Base-by-base conservation (phyloP, 768 basidiomycete species). In the Agrocybe praecox region DNA sequence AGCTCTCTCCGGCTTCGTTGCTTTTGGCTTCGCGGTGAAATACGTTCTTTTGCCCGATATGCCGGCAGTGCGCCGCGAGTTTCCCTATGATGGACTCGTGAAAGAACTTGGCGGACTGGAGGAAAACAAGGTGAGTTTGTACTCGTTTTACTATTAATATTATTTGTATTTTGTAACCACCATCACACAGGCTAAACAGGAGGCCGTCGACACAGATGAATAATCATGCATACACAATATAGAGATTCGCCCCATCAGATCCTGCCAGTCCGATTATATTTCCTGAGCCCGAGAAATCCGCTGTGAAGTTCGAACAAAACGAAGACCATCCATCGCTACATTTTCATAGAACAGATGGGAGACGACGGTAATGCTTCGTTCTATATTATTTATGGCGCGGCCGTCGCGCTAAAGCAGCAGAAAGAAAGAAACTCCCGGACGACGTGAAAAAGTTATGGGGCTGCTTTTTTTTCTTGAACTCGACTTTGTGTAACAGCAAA, bases 91-190 rank as follows among this genome's bases (percentile, higher is more conserved):
- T 49, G 92, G 92, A 7, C 78, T 94, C 32, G 84, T 88, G 33
- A 80, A 72, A 54, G 92, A 94, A 69, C 81, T 94, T 9, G 92
- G 92, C 18, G 90, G 92, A 12, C 61, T 88, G 54, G 85, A 90
- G 60, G 87, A 83, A 64, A 92, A 90, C 70, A 89, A 90, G 82
- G 92, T 90, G 55, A 15, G 81, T 65, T 24, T 21, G 45, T 26
- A 48, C n/a, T 6, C 57, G 23, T 15, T 18, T 36, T 52, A 17
- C 15, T 22, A 23, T 9, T 15, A 18, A n/a, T 43, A 9, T n/a
- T 36, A 17, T 45, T 44, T 26, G 42, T n/a, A 46, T 46, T 26
- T 62, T 49, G 62, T 46, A 15, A 45, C 36, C 36, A n/a, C 40
- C 18, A 46, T 33, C 17, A 15, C 19, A 14, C 49, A 73, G 70